Evolutionary conservation across 495 filamentous ascomycete genomes (phyloP), one percentile per base, ranked within the genome.

Genomic region (Xylaria bambusicola): DNA sequence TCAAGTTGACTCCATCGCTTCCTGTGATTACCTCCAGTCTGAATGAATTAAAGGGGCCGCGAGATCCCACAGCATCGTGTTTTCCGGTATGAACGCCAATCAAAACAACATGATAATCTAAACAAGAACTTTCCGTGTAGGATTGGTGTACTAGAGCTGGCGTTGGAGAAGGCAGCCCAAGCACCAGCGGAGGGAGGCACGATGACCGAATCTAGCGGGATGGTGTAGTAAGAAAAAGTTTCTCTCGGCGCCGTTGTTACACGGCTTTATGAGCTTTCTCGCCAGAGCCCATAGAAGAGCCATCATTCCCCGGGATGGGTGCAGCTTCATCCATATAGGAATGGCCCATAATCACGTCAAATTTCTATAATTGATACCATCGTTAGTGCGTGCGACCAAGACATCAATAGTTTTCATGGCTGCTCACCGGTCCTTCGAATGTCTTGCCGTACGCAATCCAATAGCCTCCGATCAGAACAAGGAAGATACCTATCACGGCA

Each of bases 401-500:
- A 23, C 12, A 17, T 24, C 18, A n/a, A 13, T 38, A 15, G 20
- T n/a, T 49, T 2, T 10, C 5, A 33, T 18, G 13, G 18, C 5
- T 20, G 67, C 66, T 67, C 64, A 73, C 68, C 9, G 70, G 68
- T 46, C 70, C 68, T 45, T 69, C 60, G 21, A 71, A 73, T 3
- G 52, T 63, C 24, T 66, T 60, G 50, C 70, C 70, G 35, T 60
- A 62, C 5, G 54, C 12, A 24, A 71, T 9, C 68, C 70, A 71
- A 40, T 67, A 71, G 5, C 62, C 58, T 36, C 61, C 61, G 18
- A 73, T 63, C 23, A 73, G 6, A 23, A 71, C 13, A 9, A 69
- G 31, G 62, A 71, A 71, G n/a, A 73, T 73, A 45, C 70, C 70
- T 13, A 73, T 71, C 18, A 71, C 70, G 38, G 65, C 70, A 26